Evolutionary conservation across 805 yeast species (phyloP), one percentile per base, ranked within the genome.

Genomic region (Candida quercuum): DNA sequence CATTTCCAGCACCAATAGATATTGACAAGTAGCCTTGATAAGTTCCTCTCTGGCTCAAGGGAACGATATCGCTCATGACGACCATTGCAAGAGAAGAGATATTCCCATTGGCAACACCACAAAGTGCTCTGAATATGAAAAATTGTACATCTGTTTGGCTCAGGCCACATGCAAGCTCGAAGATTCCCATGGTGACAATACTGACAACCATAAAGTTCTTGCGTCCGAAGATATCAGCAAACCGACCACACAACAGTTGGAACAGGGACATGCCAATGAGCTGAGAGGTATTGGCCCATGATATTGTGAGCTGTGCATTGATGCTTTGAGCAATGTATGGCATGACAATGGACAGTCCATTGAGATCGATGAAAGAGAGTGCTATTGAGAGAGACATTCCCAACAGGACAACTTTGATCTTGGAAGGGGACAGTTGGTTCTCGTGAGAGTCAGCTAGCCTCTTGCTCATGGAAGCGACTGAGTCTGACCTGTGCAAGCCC

Each of bases 21-120:
- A 71, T 49, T 4, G 78, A 78, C 19, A 73, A 52, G 9, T 72
- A 69, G 4, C 81, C 81, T 54, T 75, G 81, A 51, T 65, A 76
- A 45, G 70, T 70, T 0, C 81, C 81, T 43, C 82, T 59, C 39
- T 75, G 70, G 41, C 66, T 60, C 21, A 76, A 55, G 0, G 79
- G 66, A 12, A 74, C 76, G 15, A 76, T 54, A 49, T 76, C 82
- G 40, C 78, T 69, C 32, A 73, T 60, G 13, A 74, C 65, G 20
- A 73, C 73, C 76, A 73, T 75, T 1, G 69, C 48, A 17, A 76
- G 52, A 5, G 76, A 69, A 12, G 69, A 64, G 4, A 71, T 63
- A 1, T 78, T 81, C 2, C 81, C 81, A 33, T 66, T 60, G 4
- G 79, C 82, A 21, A 76, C 62, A 18, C 82, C 81, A 13, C 76